Base-by-base conservation (phyloP, 148 eudicot genomes). In the Pouteria glomerata region DNA sequence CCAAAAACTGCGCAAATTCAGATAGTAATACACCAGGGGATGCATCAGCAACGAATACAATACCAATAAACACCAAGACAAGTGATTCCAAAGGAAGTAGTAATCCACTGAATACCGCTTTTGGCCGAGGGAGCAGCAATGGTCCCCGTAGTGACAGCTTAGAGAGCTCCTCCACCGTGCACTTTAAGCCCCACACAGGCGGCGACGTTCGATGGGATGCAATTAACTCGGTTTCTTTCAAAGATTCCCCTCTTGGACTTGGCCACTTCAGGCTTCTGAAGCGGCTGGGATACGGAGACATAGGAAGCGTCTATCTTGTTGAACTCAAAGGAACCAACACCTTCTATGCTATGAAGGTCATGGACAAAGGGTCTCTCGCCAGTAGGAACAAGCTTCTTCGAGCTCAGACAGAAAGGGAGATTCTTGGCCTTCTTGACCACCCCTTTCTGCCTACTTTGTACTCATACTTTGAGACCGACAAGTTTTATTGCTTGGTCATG, bases 401-500 rank as follows among this genome's bases (percentile, higher is more conserved):
- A 69, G 93, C 97, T 15, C 86, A 92, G 63, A 92, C 93, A 14
- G 97, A 92, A 75, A 86, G 93, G 73, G 97, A 92, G 82, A 92
- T 92, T 62, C 88, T 92, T 16, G 89, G 97, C 21, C 84, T 92
- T 75, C 90, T 92, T 13, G 97, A 92, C 76, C 97, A 92, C 67
- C 97, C 97, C 2, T 92, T 92, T 75, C 75, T 92, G 81, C 97
- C 97, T 10, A 92, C 97, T 55, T 76, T 92, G 7, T 92, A 92
- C 72, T 63, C 92, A 0, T 87, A 89, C 69, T 92, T 92, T 68
- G 97, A 92, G 78, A 89, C 93, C 0, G 97, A 92, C 4, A 92
- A 92, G 52, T 87, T 89, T 66, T 87, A 89, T 62, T 92, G 97
- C 84, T 84, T 92, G 79, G 89, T 92, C n/a, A 92, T 92, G 96